phyloP scores from a whole-genome alignment of 2,329 filamentous ascomycete genomes.

The Aspergillus fijiensis region DNA sequence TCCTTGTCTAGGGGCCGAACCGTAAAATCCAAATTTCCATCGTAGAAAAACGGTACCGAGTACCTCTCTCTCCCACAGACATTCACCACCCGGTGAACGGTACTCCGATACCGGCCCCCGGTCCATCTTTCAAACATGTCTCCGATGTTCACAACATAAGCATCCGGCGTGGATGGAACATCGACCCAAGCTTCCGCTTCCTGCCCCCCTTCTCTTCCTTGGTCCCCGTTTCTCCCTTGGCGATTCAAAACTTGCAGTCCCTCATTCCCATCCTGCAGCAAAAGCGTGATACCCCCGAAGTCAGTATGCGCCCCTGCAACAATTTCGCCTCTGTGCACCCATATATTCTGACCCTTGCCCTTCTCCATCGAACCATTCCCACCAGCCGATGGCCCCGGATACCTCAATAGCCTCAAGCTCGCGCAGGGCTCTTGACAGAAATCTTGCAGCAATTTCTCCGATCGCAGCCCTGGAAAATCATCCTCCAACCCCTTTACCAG shows the following conservation, averaged over 20 bases:
- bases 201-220: too few relatives aligned
- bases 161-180: conserved; percentile 47
- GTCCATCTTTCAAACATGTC: conserved; percentile 48
- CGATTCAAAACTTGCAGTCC: conserved; percentile 55
- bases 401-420: conserved; percentile 26
- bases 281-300: conserved; percentile 57
- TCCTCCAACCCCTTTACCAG: conserved; percentile 12
- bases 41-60: conserved; percentile 38
- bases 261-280: conserved; percentile 53
- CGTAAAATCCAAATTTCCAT: conserved; percentile 23
- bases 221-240: conserved; percentile 25
- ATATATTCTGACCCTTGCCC: conserved; percentile 11
- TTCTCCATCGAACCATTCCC: conserved; percentile 17
- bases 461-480: too few relatives aligned
- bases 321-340: neutral
- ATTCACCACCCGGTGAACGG: conserved; percentile 38
- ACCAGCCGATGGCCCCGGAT: conserved; percentile 25
- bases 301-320: conserved; percentile 55
- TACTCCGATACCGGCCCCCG: conserved; percentile 35
- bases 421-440: conserved; percentile 27
- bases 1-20: neutral
- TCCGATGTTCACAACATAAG: conserved; percentile 55
- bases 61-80: conserved; percentile 33
- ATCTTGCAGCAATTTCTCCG: conserved; percentile 16
- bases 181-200: conserved; percentile 42